These are phyloP conservation scores for Rhodotorula mucilaginosa DNA, from an alignment of 1,284 basidiomycete genomes.

Conservation along the genomic window DNA sequence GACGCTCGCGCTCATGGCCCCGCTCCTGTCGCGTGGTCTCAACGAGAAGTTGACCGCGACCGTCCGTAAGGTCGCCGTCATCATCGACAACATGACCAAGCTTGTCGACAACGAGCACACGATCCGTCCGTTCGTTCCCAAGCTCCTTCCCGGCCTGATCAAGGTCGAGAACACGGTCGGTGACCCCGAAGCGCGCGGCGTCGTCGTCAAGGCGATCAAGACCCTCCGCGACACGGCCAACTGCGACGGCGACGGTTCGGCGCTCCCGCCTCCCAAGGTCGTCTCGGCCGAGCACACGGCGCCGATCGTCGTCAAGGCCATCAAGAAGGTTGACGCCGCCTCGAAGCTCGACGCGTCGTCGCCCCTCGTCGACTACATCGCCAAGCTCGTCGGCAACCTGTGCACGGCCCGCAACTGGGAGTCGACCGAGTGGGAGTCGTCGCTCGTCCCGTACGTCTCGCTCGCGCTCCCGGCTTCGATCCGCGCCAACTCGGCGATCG, in stretches of 20 bases:
- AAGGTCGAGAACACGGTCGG: slow-evolving; percentile 89
- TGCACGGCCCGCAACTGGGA: slow-evolving; percentile 91
- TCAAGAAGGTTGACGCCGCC: slow-evolving; percentile 72
- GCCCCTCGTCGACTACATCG: slow-evolving; percentile 69
- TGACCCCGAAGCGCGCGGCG: slow-evolving; percentile 90
- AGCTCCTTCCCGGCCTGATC: slow-evolving; percentile 88
- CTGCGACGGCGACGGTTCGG: slow-evolving; percentile 80
- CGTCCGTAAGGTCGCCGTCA: slow-evolving; percentile 95
- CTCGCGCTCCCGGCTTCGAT: slow-evolving; percentile 58
- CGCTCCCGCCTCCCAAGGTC: slow-evolving; percentile 77
- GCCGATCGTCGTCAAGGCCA: slow-evolving; percentile 66
- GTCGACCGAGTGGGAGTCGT: slow-evolving; percentile 75
- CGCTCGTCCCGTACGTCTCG: slow-evolving; percentile 70
- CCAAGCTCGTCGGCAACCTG: slow-evolving; percentile 76
- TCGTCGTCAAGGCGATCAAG: slow-evolving; percentile 81
- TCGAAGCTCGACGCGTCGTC: slow-evolving; percentile 52
- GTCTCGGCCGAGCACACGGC: slow-evolving; percentile 67
- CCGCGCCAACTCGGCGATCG: slow-evolving; percentile 62
- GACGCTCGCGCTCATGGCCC: slow-evolving; percentile 98
- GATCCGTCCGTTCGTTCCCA: slow-evolving; percentile 93
- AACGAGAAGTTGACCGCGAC: slow-evolving; percentile 90
- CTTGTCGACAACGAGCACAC: slow-evolving; percentile 93
- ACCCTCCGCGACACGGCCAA: slow-evolving; percentile 92
- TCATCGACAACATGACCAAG: slow-evolving; percentile 98
- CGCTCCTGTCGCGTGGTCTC: slow-evolving; percentile 93